Evolutionary conservation across 1,284 basidiomycete species (phyloP).

Genomic region (Apiotrichum mycotoxinovorans): DNA sequence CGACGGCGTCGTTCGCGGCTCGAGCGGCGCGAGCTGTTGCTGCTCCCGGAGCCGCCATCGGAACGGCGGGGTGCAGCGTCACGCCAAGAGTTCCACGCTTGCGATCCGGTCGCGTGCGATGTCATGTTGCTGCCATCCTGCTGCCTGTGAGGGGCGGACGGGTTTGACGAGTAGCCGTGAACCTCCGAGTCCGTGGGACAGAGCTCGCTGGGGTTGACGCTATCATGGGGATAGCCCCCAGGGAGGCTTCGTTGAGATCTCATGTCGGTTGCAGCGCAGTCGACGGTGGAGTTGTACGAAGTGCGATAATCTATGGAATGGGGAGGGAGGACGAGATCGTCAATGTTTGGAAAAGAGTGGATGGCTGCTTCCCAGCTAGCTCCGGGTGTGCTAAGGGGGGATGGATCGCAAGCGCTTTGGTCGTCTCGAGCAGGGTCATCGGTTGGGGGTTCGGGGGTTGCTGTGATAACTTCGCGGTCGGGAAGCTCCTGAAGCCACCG

Average conservation of each 20-base stretch:
- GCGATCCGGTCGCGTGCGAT: background rate
- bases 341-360: conserved; percentile 30
- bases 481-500: background rate
- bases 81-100: conserved; percentile 8
- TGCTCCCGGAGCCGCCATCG: background rate
- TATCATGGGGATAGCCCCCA: background rate
- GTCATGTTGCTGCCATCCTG: conserved; percentile 13
- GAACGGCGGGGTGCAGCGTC: background rate
- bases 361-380: conserved; percentile 34
- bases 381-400: conserved; percentile 10
- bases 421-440: conserved; percentile 4
- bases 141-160: too few species aligned
- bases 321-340: conserved; percentile 8
- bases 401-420: conserved; percentile 3
- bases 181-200: background rate
- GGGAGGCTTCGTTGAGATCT: background rate
- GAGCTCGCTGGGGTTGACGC: background rate
- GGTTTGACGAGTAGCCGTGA: too few species aligned
- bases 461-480: background rate
- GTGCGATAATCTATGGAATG: background rate
- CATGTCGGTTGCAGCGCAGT: background rate
- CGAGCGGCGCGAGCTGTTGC: conserved; percentile 2
- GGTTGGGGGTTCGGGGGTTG: background rate
- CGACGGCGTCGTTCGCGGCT: conserved; percentile 9
- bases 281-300: background rate